These are phyloP conservation scores for Fraxinus quadrangulata DNA, from an alignment of 257 asterid genomes.

Conservation along the genomic window DNA sequence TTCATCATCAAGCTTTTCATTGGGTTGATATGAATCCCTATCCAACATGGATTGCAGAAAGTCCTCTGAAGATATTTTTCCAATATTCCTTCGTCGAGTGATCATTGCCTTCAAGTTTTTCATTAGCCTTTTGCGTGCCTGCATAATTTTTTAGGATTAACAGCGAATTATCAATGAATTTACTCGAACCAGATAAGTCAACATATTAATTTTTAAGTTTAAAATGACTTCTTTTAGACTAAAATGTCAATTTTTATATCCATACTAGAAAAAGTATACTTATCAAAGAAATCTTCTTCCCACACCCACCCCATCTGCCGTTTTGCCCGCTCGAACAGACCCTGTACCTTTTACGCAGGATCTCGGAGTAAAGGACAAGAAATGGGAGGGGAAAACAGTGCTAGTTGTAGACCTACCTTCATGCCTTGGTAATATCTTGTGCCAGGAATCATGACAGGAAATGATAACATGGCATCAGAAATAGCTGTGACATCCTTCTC, in stretches of 20 bases:
- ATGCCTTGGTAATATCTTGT: conserved; percentile 56
- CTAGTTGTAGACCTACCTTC: conserved; percentile 38
- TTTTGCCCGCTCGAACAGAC: no score
- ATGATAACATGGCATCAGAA: conserved; percentile 53
- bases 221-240: not conserved
- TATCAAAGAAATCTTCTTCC: no score
- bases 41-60: conserved; percentile 53
- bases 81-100: conserved; percentile 36
- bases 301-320: no score
- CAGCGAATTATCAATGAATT: not conserved
- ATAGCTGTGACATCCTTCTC: conserved; percentile 44
- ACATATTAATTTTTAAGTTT: no score
- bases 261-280: not conserved
- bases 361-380: no score
- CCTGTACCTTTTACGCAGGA: no score
- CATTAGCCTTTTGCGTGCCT: conserved; percentile 60
- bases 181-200: not conserved
- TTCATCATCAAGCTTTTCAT: conserved; percentile 55
- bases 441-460: conserved; percentile 63
- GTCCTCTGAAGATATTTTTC: conserved; percentile 41
- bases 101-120: conserved; percentile 45
- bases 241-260: not conserved
- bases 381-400: no score
- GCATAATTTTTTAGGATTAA: not conserved
- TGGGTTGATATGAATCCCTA: conserved; percentile 43